Evolutionary conservation across 2,329 filamentous ascomycete genomes (phyloP).

Genomic region (Pseudogymnoascus sp.): DNA sequence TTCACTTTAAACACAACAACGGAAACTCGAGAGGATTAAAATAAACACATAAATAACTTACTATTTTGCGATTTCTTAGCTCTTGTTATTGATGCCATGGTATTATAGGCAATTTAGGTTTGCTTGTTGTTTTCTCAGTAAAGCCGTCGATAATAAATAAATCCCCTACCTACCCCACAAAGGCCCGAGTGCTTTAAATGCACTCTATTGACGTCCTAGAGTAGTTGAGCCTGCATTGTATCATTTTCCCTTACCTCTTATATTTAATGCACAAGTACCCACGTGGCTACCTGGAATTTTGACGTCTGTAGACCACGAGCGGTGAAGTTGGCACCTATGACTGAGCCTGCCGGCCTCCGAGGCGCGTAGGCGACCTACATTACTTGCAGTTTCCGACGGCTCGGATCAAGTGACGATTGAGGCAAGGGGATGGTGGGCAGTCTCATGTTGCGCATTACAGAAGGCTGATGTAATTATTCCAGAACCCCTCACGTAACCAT

Average conservation of each 20-base stretch:
- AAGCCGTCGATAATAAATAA: too few species aligned
- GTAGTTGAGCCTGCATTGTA: neutral
- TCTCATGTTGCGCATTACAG: neutral
- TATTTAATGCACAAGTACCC: neutral
- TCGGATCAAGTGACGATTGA: neutral
- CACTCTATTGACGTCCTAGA: too few species aligned
- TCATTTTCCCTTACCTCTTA: neutral
- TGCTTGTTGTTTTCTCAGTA: too few species aligned
- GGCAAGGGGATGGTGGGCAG: neutral
- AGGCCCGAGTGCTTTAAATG: too few species aligned
- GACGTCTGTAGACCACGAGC: neutral
- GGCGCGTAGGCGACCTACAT: too few species aligned
- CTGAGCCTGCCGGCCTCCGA: neutral
- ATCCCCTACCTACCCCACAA: too few species aligned
- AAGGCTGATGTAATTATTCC: neutral
- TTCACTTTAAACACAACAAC: neutral
- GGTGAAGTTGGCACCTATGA: neutral
- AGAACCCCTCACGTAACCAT: neutral
- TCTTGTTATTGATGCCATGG: too few species aligned
- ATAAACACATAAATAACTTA: neutral
- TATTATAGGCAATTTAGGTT: too few species aligned
- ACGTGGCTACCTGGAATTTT: neutral
- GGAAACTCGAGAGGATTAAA: neutral
- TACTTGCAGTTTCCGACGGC: neutral
- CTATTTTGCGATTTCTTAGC: neutral